Conservation (phyloP, 805 yeast species). For the Kodamaea sagamina region DNA sequence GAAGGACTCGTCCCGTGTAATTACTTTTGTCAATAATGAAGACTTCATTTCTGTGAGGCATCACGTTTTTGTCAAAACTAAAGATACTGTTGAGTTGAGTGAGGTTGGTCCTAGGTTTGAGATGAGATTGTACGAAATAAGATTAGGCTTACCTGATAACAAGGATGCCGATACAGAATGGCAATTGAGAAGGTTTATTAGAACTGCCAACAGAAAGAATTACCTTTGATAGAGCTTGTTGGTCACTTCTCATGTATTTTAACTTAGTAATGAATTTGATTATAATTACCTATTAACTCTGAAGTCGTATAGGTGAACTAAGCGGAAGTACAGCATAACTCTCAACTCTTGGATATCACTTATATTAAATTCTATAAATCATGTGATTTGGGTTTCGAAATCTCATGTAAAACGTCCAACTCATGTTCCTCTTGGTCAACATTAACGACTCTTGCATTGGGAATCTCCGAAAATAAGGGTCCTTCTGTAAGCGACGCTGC, state of each 20-base stretch:
- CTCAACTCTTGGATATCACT: too few species aligned
- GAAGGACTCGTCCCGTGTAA: conserved; percentile 85
- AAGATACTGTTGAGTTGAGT: conserved; percentile 86
- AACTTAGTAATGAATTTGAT: background rate
- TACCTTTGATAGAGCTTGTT: conserved; percentile 46
- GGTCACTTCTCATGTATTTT: conserved; percentile 7
- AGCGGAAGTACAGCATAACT: too few species aligned
- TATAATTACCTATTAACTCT: too few species aligned
- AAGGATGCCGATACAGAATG: conserved; percentile 98
- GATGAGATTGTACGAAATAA: conserved; percentile 87
- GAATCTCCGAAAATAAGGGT: background rate
- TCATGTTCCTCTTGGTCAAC: conserved; percentile 6
- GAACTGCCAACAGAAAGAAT: conserved; percentile 95
- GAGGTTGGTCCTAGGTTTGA: conserved; percentile 99
- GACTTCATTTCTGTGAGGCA: conserved; percentile 95
- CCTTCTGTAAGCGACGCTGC: background rate
- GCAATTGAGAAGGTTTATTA: conserved; percentile 87
- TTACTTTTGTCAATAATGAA: conserved; percentile 85
- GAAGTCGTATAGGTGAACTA: too few species aligned
- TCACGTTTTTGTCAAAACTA: conserved; percentile 88
- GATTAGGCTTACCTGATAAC: conserved; percentile 88
- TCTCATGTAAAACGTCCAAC: conserved; percentile 6
- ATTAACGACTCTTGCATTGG: conserved; percentile 3
- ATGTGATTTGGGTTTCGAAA: conserved; percentile 3
- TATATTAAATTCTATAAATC: background rate